These are phyloP conservation scores for Camellia sinensis DNA, from an alignment of 148 eudicot species.

Conservation along the genomic window DNA sequence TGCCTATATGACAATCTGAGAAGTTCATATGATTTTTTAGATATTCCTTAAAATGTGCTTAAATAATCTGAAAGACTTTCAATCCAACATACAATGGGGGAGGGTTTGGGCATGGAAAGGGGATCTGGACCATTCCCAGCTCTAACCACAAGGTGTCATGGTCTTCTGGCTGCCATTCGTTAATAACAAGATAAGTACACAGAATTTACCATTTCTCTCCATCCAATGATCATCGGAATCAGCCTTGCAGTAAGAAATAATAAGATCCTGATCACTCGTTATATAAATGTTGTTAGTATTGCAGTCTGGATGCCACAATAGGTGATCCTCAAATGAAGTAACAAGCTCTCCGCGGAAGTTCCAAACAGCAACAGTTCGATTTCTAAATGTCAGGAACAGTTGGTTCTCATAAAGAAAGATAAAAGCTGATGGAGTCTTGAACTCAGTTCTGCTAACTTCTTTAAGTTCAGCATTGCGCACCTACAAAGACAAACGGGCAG, in stretches of 20 bases:
- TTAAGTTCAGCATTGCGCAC: conserved; percentile 8
- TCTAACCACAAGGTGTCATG: not conserved
- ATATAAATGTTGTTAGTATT: conserved; percentile 85
- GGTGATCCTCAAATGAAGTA: conserved; percentile 89
- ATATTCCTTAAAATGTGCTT: too few relatives aligned
- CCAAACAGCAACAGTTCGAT: conserved; percentile 87
- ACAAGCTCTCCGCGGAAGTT: conserved; percentile 85
- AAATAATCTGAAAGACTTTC: too few relatives aligned
- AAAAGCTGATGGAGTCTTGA: conserved; percentile 28
- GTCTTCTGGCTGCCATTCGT: not conserved
- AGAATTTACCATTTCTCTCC: conserved; percentile 54
- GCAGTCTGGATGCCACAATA: conserved; percentile 90
- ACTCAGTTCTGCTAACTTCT: conserved; percentile 15
- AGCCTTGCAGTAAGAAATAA: conserved; percentile 83
- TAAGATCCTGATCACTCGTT: conserved; percentile 86
- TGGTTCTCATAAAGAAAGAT: conserved; percentile 84
- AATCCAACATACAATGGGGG: not conserved
- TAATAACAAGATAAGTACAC: not conserved
- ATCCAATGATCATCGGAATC: conserved; percentile 66
- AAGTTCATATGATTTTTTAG: too few relatives aligned
- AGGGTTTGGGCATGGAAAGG: not conserved
- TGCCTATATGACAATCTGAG: too few relatives aligned
- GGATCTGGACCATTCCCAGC: not conserved
- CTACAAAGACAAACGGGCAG: conserved; percentile 14
- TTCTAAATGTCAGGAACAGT: conserved; percentile 71